These are phyloP conservation scores for Hemerocallis citrina DNA, from an alignment of 106 monocot genomes.

Conservation along the genomic window DNA sequence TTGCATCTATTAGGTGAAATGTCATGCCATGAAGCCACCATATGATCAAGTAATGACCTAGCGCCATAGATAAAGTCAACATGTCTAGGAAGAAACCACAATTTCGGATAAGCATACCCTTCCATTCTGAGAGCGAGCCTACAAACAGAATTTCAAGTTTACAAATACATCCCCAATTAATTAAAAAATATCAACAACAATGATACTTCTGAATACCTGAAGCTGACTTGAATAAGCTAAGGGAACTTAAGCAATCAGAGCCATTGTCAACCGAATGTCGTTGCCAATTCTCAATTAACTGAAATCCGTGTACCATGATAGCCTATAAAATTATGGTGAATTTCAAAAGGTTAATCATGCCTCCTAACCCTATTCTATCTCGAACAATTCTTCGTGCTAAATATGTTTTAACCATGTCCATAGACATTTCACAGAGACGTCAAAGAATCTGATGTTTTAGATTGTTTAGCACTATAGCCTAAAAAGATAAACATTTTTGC, in stretches of 20 bases:
- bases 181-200: conserved; percentile 1
- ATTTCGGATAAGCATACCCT: conserved; percentile 54
- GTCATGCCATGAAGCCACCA: conserved; percentile 95
- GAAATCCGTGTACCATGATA: conserved; percentile 89
- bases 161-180: neutral
- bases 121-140: conserved; percentile 86
- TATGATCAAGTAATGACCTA: conserved; percentile 82
- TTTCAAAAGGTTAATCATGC: neutral
- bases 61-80: conserved; percentile 55
- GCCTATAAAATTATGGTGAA: conserved; percentile 36
- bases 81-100: conserved; percentile 80
- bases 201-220: conserved; percentile 35
- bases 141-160: conserved; percentile 16
- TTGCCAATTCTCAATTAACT: conserved; percentile 84
- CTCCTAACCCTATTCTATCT: too few relatives aligned
- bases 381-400: too few relatives aligned
- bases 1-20: conserved; percentile 80
- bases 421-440: too few relatives aligned
- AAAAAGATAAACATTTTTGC: too few relatives aligned
- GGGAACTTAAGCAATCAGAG: conserved; percentile 20
- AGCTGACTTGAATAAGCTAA: conserved; percentile 28
- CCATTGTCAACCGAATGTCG: conserved; percentile 57
- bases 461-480: too few relatives aligned
- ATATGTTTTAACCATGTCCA: too few relatives aligned
- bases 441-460: too few relatives aligned